Conservation (phyloP, 2,329 filamentous ascomycete species). For the Myriosclerotinia curreyana region DNA sequence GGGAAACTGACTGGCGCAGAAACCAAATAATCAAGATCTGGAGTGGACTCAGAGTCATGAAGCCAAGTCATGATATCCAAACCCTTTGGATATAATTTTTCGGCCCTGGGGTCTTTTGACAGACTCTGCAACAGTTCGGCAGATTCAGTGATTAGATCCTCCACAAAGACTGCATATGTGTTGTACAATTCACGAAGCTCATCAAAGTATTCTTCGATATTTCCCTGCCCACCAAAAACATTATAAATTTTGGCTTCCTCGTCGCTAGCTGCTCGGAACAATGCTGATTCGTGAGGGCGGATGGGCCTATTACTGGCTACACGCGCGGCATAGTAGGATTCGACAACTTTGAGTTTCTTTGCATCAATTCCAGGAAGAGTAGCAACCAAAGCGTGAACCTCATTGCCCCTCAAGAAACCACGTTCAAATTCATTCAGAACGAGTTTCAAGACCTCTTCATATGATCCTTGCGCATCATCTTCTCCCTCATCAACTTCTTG, state of each 20-base stretch:
- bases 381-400: conserved; percentile 87
- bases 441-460: conserved; percentile 88
- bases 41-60: conserved; percentile 81
- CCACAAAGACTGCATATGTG: conserved; percentile 88
- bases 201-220: conserved; percentile 99
- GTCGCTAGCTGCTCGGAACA: conserved; percentile 84
- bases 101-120: conserved; percentile 77
- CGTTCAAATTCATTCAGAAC: conserved; percentile 95
- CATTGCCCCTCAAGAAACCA: conserved; percentile 89
- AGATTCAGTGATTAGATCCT: conserved; percentile 75
- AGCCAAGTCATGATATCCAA: conserved; percentile 94
- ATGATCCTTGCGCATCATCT: conserved; percentile 82
- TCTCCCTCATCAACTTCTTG: conserved; percentile 88
- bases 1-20: conserved; percentile 95
- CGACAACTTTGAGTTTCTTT: conserved; percentile 88
- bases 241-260: conserved; percentile 82
- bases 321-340: conserved; percentile 88
- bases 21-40: conserved; percentile 90
- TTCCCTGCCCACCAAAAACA: conserved; percentile 95
- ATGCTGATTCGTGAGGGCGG: conserved; percentile 88
- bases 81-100: conserved; percentile 97
- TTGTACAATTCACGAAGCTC: conserved; percentile 88
- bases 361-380: conserved; percentile 82
- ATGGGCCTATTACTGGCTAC: conserved; percentile 80
- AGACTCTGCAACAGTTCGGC: conserved; percentile 86